phyloP scores from a whole-genome alignment of 2,329 filamentous ascomycete genomes.

The Claviceps sp. region DNA sequence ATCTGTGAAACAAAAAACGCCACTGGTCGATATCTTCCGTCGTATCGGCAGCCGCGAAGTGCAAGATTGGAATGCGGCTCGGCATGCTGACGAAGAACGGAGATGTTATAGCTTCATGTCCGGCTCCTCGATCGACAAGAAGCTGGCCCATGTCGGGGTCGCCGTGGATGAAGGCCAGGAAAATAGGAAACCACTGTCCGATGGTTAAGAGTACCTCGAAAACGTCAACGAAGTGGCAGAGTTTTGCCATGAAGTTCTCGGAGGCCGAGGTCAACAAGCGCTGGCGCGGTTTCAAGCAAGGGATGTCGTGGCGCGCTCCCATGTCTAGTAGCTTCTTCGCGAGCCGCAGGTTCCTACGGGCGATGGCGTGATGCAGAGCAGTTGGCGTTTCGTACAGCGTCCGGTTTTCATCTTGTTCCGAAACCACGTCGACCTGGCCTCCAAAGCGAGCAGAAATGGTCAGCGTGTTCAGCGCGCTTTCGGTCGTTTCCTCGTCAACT shows the following conservation, averaged over 20 bases:
- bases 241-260: not conserved
- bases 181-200: not conserved
- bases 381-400: not conserved
- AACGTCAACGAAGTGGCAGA: not conserved
- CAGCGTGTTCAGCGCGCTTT: not conserved
- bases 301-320: not conserved
- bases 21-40: not conserved
- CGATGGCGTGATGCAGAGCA: conserved; percentile 1
- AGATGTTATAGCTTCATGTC: not conserved
- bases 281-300: not conserved
- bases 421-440: not conserved
- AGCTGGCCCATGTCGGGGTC: not conserved
- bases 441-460: not conserved
- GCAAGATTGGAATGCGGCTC: not conserved
- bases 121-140: not conserved
- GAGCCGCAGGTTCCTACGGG: not conserved
- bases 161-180: not conserved
- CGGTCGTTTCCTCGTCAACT: not conserved
- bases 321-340: not conserved
- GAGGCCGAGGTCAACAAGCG: too few species aligned
- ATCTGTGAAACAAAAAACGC: not conserved
- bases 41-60: not conserved
- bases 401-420: not conserved
- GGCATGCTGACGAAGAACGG: too few species aligned
- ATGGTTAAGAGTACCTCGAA: not conserved